Evolutionary conservation across 495 filamentous ascomycete species (phyloP), one percentile per base, ranked within the genome.

Genomic region (Neurospora cerealis): DNA sequence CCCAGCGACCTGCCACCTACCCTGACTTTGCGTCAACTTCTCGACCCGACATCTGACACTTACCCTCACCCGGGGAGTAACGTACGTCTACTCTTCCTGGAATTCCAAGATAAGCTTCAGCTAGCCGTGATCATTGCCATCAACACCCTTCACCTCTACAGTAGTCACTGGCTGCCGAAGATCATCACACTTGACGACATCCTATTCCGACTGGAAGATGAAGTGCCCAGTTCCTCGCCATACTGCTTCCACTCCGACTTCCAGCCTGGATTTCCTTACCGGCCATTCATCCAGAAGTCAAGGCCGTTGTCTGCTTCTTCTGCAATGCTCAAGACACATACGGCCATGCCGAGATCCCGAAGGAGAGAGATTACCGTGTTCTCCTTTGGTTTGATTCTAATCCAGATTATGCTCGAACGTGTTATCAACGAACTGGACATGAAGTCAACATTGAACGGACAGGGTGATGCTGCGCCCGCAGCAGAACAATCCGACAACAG

Each of bases 181-280:
- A 44, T 72, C 17, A 24, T 76, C 15, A 76, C 73, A 4, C 71
- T 76, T 1, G 73, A 78, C 40, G 54, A 75, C 19, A 44, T 78
- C 11, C 28, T 70, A 0, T 73, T 76, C 19, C 60, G 72, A 0
- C 32, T n/a, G 10, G 60, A 70, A 11, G 28, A 17, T 17, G 17
- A 24, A 1, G n/a, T 0, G 42, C n/a, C 42, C 0, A n/a, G 42
- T 5, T 39, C 37, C 7, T 37, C 37, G 37, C 32, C 32, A 32
- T 32, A 32, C 32, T 32, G 32, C 8, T 38, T 11, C 9, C 8
- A 39, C 38, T 48, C 44, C 3, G 9, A 54, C 8, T 54, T 54
- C 1, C 10, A 0, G 13, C 0, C 21, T 28, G 9, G 9, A 4
- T 54, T 54, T 24, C 46, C 21, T 19, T 54, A 48, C 10, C 46